Percentiles rank a stretch among this genome's conserved stretches.
phyloP scores from a whole-genome alignment of 192 early-diverging fungal species.

The Pilobolus umbonatus region DNA sequence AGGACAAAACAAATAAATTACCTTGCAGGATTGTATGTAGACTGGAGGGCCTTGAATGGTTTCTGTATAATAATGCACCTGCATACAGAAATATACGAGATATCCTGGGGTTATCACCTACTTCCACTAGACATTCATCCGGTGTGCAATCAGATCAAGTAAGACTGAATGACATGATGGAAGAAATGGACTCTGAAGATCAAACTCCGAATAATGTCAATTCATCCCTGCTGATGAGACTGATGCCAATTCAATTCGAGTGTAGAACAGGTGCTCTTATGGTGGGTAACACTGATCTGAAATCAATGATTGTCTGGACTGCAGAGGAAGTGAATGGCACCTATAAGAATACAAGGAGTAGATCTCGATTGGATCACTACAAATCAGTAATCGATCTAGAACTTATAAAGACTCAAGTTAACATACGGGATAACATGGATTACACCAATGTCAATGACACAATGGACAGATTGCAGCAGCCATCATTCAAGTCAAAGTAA shows the following conservation, averaged over 20 bases:
- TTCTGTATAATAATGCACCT: slow-evolving; percentile 73
- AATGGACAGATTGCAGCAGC: neutral
- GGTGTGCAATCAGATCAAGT: neutral
- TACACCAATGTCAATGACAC: slow-evolving; percentile 39
- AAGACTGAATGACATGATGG: neutral
- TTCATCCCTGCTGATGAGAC: slow-evolving; percentile 45
- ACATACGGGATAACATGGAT: slow-evolving; percentile 57
- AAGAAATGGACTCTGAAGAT: slow-evolving; percentile 36
- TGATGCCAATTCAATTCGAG: slow-evolving; percentile 65
- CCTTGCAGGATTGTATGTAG: slow-evolving; percentile 61
- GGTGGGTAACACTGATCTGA: slow-evolving; percentile 64
- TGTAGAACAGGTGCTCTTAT: slow-evolving; percentile 63
- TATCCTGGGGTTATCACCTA: slow-evolving; percentile 34
- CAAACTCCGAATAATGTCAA: slow-evolving; percentile 24
- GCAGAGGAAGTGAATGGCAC: slow-evolving; percentile 55
- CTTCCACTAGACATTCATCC: neutral
- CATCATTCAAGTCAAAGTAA: neutral
- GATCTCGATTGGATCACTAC: slow-evolving; percentile 55
- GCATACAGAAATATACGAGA: slow-evolving; percentile 58
- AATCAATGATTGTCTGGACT: slow-evolving; percentile 52
- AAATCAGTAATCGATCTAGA: slow-evolving; percentile 48
- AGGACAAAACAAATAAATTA: slow-evolving; percentile 12
- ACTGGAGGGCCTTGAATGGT: slow-evolving; percentile 75
- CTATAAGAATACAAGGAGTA: slow-evolving; percentile 49
- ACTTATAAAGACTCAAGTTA: slow-evolving; percentile 49